Conservation (phyloP, 2,329 filamentous ascomycete species). For the Fusarium pseudograminearum region DNA sequence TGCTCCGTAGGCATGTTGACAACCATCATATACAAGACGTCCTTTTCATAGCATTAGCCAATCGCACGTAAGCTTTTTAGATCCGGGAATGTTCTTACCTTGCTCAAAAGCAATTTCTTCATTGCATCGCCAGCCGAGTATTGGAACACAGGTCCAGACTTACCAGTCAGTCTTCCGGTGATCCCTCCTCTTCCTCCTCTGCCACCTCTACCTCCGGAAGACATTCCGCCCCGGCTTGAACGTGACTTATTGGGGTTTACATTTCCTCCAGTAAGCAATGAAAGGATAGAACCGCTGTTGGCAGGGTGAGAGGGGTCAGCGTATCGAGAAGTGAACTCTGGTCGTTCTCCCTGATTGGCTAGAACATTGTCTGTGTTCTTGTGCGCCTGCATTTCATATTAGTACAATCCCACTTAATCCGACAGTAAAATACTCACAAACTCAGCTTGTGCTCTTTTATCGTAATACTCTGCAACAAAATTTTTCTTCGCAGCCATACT, state of each 20-base stretch:
- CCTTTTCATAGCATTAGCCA: not conserved
- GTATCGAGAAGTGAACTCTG: constrained; percentile 16
- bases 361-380: constrained; percentile 6
- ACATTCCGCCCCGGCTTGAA: not conserved
- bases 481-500: constrained; percentile 1
- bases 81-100: not conserved
- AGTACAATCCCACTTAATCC: not conserved
- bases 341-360: constrained; percentile 13
- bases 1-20: constrained; percentile 12
- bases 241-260: constrained; percentile 3
- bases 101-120: constrained; percentile 16
- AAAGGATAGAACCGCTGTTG: constrained; percentile 13
- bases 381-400: not conserved
- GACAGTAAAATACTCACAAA: not conserved
- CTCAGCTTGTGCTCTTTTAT: constrained; percentile 13
- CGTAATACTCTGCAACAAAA: constrained; percentile 14
- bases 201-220: not conserved
- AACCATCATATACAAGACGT: constrained; percentile 20
- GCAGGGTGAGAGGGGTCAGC: constrained; percentile 16
- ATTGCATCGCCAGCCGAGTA: constrained; percentile 7
- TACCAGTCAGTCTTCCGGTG: not conserved
- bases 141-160: not conserved
- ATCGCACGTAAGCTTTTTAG: accelerated
- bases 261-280: constrained; percentile 13
- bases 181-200: not conserved